Evolutionary conservation across 139 green algal genomes (phyloP).

Genomic region (Trebouxia sp.): DNA sequence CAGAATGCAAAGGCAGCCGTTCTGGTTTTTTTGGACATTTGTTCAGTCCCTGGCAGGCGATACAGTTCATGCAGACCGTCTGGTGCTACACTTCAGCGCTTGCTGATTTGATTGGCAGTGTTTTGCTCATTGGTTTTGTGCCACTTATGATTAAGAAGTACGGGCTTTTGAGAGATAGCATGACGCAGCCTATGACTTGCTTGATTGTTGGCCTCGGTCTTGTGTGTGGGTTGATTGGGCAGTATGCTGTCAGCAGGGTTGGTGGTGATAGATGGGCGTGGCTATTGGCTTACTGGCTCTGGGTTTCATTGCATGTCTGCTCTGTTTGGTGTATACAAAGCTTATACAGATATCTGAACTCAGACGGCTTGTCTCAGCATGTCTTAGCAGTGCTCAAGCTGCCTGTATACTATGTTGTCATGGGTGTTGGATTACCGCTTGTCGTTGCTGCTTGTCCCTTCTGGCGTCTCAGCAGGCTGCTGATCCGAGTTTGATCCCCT

Average conservation of each 20-base stretch:
- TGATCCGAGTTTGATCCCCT: too few relatives aligned
- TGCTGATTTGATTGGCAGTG: not conserved
- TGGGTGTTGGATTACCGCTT: not conserved
- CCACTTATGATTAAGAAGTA: not conserved
- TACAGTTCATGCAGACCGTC: not conserved
- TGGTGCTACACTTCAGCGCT: not conserved
- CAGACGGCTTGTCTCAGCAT: not conserved
- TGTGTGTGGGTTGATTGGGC: not conserved
- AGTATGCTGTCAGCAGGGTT: not conserved
- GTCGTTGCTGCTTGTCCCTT: not conserved
- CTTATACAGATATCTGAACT: not conserved
- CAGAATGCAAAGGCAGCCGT: not conserved
- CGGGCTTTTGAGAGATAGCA: not conserved
- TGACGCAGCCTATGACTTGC: slow-evolving; percentile 5
- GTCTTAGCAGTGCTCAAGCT: not conserved
- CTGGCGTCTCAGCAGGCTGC: too few relatives aligned
- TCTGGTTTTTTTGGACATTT: not conserved
- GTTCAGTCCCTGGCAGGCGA: not conserved
- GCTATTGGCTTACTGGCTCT: not conserved
- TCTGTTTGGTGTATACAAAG: not conserved
- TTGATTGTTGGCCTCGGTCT: not conserved
- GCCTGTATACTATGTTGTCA: not conserved
- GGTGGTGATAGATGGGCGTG: not conserved
- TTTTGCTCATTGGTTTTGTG: not conserved
- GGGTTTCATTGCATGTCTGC: not conserved